Evolutionary conservation across 768 basidiomycete species (phyloP).

Genomic region (Pleurotus djamor): DNA sequence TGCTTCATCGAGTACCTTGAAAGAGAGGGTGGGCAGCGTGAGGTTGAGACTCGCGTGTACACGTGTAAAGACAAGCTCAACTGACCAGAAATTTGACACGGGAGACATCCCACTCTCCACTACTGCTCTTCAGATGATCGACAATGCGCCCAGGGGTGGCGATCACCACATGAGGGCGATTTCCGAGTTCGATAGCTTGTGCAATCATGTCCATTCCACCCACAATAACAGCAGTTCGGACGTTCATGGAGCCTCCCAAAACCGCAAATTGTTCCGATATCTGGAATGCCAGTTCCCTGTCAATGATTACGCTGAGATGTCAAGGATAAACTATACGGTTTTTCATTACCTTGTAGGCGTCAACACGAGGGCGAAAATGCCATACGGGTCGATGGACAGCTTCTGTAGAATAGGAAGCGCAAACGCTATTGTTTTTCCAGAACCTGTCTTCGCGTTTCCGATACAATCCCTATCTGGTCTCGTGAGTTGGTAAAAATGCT

Average conservation of each 20-base stretch:
- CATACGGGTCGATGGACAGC: constrained; percentile 87
- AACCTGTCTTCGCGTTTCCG: constrained; percentile 97
- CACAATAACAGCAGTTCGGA: constrained; percentile 86
- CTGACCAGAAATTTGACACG: constrained; percentile 83
- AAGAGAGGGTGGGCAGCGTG: too few species aligned
- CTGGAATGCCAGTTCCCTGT: constrained; percentile 94
- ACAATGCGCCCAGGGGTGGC: constrained; percentile 96
- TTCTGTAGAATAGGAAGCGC: constrained; percentile 92
- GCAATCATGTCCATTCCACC: constrained; percentile 99
- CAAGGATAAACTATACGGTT: background rate
- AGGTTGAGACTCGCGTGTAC: background rate
- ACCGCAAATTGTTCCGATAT: constrained; percentile 96
- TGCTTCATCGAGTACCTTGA: constrained; percentile 98
- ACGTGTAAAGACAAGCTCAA: constrained; percentile 5
- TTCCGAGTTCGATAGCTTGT: constrained; percentile 84
- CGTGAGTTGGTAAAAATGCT: background rate
- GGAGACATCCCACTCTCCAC: constrained; percentile 80
- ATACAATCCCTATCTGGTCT: constrained; percentile 90
- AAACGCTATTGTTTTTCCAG: constrained; percentile 97
- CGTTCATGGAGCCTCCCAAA: constrained; percentile 76
- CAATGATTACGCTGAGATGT: background rate
- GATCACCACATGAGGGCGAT: constrained; percentile 89
- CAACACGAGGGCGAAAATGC: constrained; percentile 89
- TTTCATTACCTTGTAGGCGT: constrained; percentile 86
- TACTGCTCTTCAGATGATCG: constrained; percentile 80